Base-by-base conservation (phyloP, 495 filamentous ascomycete genomes). In the Clohesyomyces aquaticus region DNA sequence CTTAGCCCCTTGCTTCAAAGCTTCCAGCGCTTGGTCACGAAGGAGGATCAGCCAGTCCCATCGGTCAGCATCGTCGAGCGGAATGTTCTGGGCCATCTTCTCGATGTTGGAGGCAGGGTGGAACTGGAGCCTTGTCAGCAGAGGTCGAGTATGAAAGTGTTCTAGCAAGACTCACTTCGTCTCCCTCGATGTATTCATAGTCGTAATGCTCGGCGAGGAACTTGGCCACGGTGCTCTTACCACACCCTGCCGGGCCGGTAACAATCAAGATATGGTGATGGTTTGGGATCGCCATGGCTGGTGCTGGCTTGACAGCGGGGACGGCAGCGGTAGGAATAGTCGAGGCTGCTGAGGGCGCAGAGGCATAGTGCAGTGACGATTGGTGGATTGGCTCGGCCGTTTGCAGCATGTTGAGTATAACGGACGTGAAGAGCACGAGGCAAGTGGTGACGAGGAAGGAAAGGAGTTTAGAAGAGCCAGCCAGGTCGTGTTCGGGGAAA, bases 41-140 rank as follows among this genome's bases (percentile, higher is more conserved):
- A 98, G 83, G 22, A 83, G 80, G 63, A 93, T 93, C 48, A 99
- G 86, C 95, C 95, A 99, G 79, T 96, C 93, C 95, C 95, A 98
- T 60, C 95, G 90, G 77, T 99, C 95, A 65, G 85, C 86, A 74
- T 99, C 95, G 51, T 92, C 98, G 51, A 99, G 81, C 4, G 95
- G 91, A 42, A 86, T 88, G 64, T 91, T 91, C 68, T 83, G 79
- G 72, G 84, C 79, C 95, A 99, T 99, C 76, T 99, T 99, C 32
- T 93, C 86, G 72, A 96, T 88, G 79, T 97, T 98, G 55, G 87
- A 76, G 54, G 80, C 69, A 1, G 92, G 82, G 74, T 99, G 95
- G 76, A 85, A 98, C 95, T 99, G 69, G 27, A 47, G n/a, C 25
- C 32, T 22, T 38, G 22, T 67, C 62, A 71, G 55, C n/a, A 9